Evolutionary conservation across 345 rosid species (phyloP), one percentile per base, ranked within the genome.

Genomic region (Populus ilicifolia): DNA sequence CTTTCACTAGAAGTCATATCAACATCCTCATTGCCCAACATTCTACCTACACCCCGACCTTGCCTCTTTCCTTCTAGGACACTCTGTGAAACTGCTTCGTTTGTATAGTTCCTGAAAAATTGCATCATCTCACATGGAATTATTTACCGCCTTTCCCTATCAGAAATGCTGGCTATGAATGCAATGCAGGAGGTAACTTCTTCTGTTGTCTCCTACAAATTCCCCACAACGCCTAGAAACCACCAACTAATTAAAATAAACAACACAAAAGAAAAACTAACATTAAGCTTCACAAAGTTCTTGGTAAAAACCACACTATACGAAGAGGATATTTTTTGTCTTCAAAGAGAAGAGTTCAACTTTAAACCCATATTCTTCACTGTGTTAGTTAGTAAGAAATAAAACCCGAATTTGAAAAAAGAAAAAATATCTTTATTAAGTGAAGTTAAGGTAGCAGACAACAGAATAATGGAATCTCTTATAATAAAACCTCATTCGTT

Each of bases 71-170:
- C 99, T 67, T 93, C 99, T 43, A 86, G 70, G 50, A 79, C 82
- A 72, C 87, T 84, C 21, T 80, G 90, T 41, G 98, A 88, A 14
- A 86, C 85, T 23, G 88, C 79, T 33, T 91, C 93, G 74, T 81
- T 87, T 0, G 90, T 79, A 80, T 87, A 92, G 80, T 91, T 88
- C 87, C 97, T 88, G 77, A 89, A 90, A 81, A 89, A 94, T 27
- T 98, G 96, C 99, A 96, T 96, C 76, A 82, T 84, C 79, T 87
- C 82, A 80, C 89, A 91, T 89, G 86, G 88, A 88, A 80, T 48
- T 17, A 72, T 38, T 69, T 67, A 38, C 66, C 39, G 62, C 71
- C 67, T 65, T 71, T 68, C 62, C 41, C 66, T 12, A 30, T 67
- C 62, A 35, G 62, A 35, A 68, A 74, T 16, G 68, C 9, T 0